A percentile compares a stretch with the other conserved stretches of the same genome.
Evolutionary conservation across 352 stramenopile species (phyloP).

Genomic region (Phytophthora parvispora): DNA sequence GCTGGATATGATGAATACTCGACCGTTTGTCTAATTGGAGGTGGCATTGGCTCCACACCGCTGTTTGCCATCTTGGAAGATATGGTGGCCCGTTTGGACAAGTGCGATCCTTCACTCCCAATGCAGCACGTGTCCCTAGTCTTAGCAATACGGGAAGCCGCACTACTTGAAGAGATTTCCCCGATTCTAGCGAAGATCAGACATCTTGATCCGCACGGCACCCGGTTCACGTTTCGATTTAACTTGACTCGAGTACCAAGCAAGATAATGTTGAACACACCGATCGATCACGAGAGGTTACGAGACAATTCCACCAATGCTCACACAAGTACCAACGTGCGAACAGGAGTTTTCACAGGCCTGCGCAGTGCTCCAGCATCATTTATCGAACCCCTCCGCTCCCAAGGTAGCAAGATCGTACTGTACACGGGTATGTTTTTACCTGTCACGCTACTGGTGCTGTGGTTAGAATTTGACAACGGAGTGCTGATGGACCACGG

Average conservation of each 20-base stretch:
- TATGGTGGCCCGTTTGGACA: conserved; percentile 36
- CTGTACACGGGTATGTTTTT: conserved; percentile 43
- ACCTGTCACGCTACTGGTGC: conserved; percentile 25
- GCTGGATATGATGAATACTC: conserved; percentile 52
- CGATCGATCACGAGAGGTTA: conserved; percentile 39
- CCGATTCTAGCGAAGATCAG: conserved; percentile 41
- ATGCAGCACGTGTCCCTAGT: conserved; percentile 50
- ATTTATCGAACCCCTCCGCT: conserved; percentile 49
- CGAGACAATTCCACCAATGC: conserved; percentile 9
- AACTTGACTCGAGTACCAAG: conserved; percentile 41
- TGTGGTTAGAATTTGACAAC: conserved; percentile 50
- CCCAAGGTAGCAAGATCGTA: conserved; percentile 26
- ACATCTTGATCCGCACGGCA: conserved; percentile 28
- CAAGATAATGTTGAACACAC: conserved; percentile 20
- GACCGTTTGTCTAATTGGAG: conserved; percentile 55
- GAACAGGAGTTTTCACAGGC: neutral
- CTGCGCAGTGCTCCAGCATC: conserved; percentile 21
- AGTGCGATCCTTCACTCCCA: conserved; percentile 4
- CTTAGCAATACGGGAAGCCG: conserved; percentile 50
- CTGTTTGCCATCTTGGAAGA: conserved; percentile 68
- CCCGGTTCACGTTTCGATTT: conserved; percentile 38
- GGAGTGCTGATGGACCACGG: conserved; percentile 39
- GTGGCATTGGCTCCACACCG: conserved; percentile 63
- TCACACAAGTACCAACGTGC: neutral
- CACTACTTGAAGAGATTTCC: conserved; percentile 51